Evolutionary conservation across 1,284 basidiomycete species (phyloP).

Genomic region (Termitomyces sp.): DNA sequence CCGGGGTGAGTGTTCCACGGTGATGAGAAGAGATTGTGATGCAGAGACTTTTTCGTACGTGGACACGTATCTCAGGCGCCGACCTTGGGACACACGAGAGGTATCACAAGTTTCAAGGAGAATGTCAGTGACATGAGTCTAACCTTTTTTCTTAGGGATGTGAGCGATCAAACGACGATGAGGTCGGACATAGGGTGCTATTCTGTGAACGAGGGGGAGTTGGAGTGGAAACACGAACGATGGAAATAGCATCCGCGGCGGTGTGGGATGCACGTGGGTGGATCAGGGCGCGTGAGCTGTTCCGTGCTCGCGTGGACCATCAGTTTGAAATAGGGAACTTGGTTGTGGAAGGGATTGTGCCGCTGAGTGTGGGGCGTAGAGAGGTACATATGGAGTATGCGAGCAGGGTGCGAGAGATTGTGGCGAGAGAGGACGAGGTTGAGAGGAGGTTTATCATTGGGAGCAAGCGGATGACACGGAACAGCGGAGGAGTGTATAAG

Average conservation of each 20-base stretch:
- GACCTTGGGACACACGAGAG: slow-evolving; percentile 29
- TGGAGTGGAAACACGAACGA: too few species aligned
- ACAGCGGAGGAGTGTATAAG: slow-evolving; percentile 39
- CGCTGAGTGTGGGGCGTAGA: slow-evolving; percentile 29
- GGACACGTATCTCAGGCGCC: slow-evolving; percentile 47
- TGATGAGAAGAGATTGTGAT: slow-evolving; percentile 19
- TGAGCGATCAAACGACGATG: slow-evolving; percentile 47
- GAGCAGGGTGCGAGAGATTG: slow-evolving; percentile 67
- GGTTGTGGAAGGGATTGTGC: slow-evolving; percentile 36
- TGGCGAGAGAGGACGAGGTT: slow-evolving; percentile 59
- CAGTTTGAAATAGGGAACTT: slow-evolving; percentile 35
- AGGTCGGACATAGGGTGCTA: slow-evolving; percentile 49
- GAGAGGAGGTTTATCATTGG: slow-evolving; percentile 24
- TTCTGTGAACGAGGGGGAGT: slow-evolving; percentile 26
- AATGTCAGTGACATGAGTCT: background rate
- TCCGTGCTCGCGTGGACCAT: slow-evolving; percentile 40
- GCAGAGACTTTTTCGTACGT: slow-evolving; percentile 49
- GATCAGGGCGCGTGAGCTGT: slow-evolving; percentile 27
- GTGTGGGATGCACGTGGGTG: slow-evolving; percentile 39
- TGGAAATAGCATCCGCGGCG: slow-evolving; percentile 45
- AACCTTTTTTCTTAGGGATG: slow-evolving; percentile 15
- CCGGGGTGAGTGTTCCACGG: background rate
- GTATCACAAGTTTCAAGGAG: too few species aligned
- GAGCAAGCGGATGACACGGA: slow-evolving; percentile 42
- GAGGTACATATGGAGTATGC: slow-evolving; percentile 64